phyloP scores from a whole-genome alignment of 2,329 filamentous ascomycete genomes.

The Ophiocordyceps sinensis region DNA sequence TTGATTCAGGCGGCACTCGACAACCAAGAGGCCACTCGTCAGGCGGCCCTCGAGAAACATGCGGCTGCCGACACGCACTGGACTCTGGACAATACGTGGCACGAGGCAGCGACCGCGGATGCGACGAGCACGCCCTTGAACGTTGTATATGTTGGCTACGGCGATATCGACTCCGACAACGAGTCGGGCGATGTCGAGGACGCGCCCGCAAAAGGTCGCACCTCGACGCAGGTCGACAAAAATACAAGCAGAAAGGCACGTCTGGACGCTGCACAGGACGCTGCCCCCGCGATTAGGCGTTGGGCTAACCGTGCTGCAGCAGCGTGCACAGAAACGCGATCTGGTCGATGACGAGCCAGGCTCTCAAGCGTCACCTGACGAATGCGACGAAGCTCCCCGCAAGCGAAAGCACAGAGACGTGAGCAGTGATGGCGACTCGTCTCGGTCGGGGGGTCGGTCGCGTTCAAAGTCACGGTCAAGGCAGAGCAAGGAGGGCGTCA shows the following conservation, averaged over 20 bases:
- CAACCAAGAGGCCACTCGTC: conserved; percentile 51
- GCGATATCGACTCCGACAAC: conserved; percentile 30
- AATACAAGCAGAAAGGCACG: conserved; percentile 14
- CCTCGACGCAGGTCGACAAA: conserved; percentile 18
- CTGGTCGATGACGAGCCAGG: conserved; percentile 11
- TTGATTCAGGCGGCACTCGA: conserved; percentile 49
- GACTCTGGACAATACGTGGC: conserved; percentile 44
- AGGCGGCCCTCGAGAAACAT: conserved; percentile 45
- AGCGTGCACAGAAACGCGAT: not conserved
- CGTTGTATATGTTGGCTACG: conserved; percentile 45
- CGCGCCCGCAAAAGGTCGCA: conserved; percentile 17
- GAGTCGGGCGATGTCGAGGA: conserved; percentile 22
- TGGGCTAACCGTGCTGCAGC: conserved; percentile 1
- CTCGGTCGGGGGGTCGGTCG: conserved; percentile 12
- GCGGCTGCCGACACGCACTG: conserved; percentile 60
- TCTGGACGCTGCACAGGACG: not conserved
- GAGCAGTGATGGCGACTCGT: conserved; percentile 8
- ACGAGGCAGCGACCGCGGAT: conserved; percentile 8
- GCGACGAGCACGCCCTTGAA: conserved; percentile 26
- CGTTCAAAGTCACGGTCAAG: conserved; percentile 17
- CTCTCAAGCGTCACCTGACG: conserved; percentile 11
- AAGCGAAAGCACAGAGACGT: conserved; percentile 14
- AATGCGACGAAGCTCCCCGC: conserved; percentile 9
- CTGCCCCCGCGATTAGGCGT: conserved; percentile 5
- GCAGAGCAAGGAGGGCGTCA: conserved; percentile 11